Percentiles rank a stretch among this genome's conserved stretches.
phyloP scores from a whole-genome alignment of 495 filamentous ascomycete species.

The Penicillium silybi region DNA sequence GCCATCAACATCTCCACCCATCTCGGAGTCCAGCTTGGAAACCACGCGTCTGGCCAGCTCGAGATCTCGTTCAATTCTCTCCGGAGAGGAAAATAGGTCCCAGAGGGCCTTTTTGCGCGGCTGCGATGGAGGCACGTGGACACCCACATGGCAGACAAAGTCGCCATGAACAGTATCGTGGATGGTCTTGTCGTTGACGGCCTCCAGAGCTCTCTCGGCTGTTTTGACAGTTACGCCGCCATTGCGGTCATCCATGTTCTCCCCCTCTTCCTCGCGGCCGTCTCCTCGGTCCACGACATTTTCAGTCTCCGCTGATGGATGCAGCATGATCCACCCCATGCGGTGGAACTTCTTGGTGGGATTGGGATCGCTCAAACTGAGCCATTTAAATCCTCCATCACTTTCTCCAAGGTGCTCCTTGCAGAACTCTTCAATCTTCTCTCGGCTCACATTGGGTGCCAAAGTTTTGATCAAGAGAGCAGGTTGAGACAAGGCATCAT shows the following conservation, averaged over 20 bases:
- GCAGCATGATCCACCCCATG: constrained; percentile 97
- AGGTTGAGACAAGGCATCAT: constrained; percentile 78
- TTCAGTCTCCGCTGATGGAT: constrained; percentile 64
- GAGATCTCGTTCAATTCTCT: constrained; percentile 81
- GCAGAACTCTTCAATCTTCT: constrained; percentile 87
- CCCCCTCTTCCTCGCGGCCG: constrained; percentile 60
- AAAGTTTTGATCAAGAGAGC: constrained; percentile 97
- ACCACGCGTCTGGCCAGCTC: constrained; percentile 72
- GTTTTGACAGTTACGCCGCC: constrained; percentile 38
- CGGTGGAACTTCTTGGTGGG: constrained; percentile 94
- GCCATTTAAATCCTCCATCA: constrained; percentile 84
- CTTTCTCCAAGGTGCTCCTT: constrained; percentile 85
- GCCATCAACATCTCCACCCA: constrained; percentile 64
- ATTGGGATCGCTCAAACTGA: constrained; percentile 93
- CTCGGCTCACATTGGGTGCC: constrained; percentile 91
- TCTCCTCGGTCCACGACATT: constrained; percentile 53
- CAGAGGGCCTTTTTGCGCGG: constrained; percentile 95
- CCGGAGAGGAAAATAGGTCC: constrained; percentile 90
- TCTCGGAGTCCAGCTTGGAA: constrained; percentile 74
- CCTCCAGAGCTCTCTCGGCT: constrained; percentile 82
- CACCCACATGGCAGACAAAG: constrained; percentile 94
- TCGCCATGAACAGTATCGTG: constrained; percentile 88
- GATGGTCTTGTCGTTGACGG: constrained; percentile 94
- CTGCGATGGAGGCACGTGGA: constrained; percentile 82
- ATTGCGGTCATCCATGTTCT: constrained; percentile 48